Conservation (phyloP, 306 rosid species). For the Abrus pulchellus region DNA sequence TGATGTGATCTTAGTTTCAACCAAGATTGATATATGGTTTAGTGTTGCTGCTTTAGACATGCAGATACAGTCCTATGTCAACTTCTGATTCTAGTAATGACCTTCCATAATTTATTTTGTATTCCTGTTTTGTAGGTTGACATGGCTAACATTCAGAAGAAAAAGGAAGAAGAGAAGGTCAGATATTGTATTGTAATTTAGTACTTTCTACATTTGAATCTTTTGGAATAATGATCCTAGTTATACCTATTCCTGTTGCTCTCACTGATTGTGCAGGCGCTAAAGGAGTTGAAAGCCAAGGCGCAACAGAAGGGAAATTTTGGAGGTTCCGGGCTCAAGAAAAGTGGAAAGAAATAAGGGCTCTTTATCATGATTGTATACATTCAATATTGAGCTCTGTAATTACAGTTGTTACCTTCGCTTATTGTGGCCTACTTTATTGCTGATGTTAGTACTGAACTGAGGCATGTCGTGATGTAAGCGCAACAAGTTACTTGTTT, state of each 20-base stretch:
- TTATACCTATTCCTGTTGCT: conserved; percentile 1
- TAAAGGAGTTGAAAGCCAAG: conserved; percentile 84
- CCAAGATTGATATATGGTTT: not conserved
- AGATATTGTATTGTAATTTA: conserved; percentile 20
- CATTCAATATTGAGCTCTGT: conserved; percentile 46
- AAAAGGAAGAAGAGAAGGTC: conserved; percentile 97
- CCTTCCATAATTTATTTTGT: not conserved
- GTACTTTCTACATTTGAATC: not conserved
- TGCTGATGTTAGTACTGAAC: conserved; percentile 42
- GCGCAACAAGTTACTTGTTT: conserved; percentile 45
- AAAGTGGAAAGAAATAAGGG: conserved; percentile 85
- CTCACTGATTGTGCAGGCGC: conserved; percentile 62
- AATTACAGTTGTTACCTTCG: conserved; percentile 33
- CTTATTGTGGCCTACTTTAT: conserved; percentile 49
- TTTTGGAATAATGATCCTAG: not conserved
- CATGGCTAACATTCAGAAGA: conserved; percentile 91
- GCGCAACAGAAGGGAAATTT: conserved; percentile 77
- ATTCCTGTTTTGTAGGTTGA: conserved; percentile 62
- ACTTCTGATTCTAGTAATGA: conserved; percentile 12
- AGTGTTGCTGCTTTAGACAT: not conserved
- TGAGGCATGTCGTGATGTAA: conserved; percentile 40
- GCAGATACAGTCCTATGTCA: not conserved
- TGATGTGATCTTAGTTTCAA: conserved; percentile 7
- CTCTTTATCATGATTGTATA: conserved; percentile 32
- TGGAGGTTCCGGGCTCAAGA: conserved; percentile 93